Conservation (phyloP, 495 filamentous ascomycete species). For the Tetracladium setigerum region DNA sequence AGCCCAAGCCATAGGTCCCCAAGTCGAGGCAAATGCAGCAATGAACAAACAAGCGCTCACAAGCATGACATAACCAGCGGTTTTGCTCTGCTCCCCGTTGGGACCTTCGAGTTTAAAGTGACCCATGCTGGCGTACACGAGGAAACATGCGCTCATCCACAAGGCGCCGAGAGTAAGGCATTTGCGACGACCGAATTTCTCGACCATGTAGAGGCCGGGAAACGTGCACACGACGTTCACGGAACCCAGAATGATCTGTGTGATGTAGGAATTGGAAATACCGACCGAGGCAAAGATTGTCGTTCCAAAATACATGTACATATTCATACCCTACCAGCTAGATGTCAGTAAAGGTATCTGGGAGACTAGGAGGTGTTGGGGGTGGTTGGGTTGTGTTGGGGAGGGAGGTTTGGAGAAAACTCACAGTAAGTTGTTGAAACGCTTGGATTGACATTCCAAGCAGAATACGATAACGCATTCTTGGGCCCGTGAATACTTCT, state of each 20-base stretch:
- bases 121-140: conserved; percentile 63
- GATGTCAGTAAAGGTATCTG: too few species aligned
- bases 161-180: conserved; percentile 55
- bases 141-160: conserved; percentile 62
- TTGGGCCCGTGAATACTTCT: conserved; percentile 60
- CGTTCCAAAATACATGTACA: conserved; percentile 46
- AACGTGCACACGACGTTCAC: conserved; percentile 65
- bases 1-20: conserved; percentile 81
- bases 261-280: conserved; percentile 54
- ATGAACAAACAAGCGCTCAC: conserved; percentile 76
- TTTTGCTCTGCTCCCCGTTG: conserved; percentile 35
- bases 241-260: conserved; percentile 38
- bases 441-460: conserved; percentile 52
- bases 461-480: conserved; percentile 49
- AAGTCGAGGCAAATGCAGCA: conserved; percentile 58
- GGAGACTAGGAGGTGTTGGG: too few species aligned
- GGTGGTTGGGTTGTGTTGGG: too few species aligned
- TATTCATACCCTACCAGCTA: conserved; percentile 49
- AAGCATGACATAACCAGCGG: conserved; percentile 60
- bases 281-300: conserved; percentile 55
- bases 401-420: too few species aligned
- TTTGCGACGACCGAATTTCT: conserved; percentile 59
- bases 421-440: conserved; percentile 55
- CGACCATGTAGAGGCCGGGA: conserved; percentile 59
- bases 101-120: conserved; percentile 46